Evolutionary conservation across 192 early-diverging fungal genomes (phyloP), one percentile per base, ranked within the genome.

Genomic region (Coemansia sp.): DNA sequence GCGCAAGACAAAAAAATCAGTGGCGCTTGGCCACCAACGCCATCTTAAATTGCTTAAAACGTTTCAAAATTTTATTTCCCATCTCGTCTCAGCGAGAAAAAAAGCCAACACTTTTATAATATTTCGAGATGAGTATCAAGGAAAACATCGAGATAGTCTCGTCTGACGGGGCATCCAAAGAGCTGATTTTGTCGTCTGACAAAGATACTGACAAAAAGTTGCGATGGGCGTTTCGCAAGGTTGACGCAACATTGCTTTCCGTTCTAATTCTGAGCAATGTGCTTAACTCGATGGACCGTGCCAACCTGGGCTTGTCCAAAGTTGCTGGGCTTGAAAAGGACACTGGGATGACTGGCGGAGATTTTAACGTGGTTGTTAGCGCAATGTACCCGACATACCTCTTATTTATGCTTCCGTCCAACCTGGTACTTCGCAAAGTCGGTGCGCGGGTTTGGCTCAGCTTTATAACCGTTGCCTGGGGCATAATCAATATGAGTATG

Each of bases 401-500:
- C n/a, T 24, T 76, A 6, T 76, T 57, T 29, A 76, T 76, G 73
- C 24, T 76, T 47, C 73, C 73, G 18, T 69, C 66, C 43, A 76
- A 76, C 58, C 55, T 76, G 73, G 66, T 59, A 0, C 59, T 76
- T 50, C 73, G 73, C 62, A 69, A 62, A 31, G 62, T 76, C 21
- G 73, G 73, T 11, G 73, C 73, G 12, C 54, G 73, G 27, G 45
- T 76, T 33, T 76, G 73, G 73, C 73, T 76, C 58, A 69, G 66
- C 29, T 49, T 76, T 6, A 76, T 76, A 32, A 76, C 73, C 11
- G 73, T 76, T 1, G 35, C 69, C 19, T 77, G 74, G 74, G 74
- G 74, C 12, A 5, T 67, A 6, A 77, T 77, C 57, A 71, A 71
- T 43, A 77, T 77, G 74, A 71, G 74, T 48, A 70, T 71, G 69